Evolutionary conservation across 805 yeast genomes (phyloP).

Genomic region (Wickerhamiella lipophila): DNA sequence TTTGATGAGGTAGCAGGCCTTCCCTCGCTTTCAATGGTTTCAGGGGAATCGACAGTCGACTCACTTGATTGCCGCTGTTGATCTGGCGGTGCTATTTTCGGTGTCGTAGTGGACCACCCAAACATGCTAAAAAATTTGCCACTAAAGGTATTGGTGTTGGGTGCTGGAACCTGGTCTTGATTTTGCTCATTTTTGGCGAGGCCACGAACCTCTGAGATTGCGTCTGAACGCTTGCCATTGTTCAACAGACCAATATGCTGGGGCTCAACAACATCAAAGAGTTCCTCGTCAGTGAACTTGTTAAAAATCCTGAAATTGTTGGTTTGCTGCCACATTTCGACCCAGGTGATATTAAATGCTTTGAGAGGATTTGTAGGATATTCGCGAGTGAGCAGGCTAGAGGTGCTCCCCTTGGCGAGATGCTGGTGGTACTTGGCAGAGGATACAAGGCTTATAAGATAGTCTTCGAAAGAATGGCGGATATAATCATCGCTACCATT

Average conservation of each 20-base stretch:
- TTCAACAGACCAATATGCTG: conserved; percentile 13
- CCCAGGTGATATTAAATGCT: conserved; percentile 36
- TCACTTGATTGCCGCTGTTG: not conserved
- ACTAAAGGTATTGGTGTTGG: not conserved
- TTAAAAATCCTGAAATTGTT: conserved; percentile 45
- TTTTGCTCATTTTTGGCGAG: not conserved
- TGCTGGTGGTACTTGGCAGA: conserved; percentile 59
- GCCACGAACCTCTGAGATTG: conserved; percentile 11
- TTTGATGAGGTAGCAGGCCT: not conserved
- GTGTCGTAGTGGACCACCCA: not conserved
- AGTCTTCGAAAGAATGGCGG: conserved; percentile 80
- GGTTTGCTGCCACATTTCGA: conserved; percentile 42
- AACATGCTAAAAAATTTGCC: conserved; percentile 4
- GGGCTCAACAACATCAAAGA: conserved; percentile 50
- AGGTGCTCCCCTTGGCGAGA: conserved; percentile 32
- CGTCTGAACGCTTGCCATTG: conserved; percentile 11
- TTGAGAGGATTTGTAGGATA: conserved; percentile 30
- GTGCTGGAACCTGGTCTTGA: not conserved
- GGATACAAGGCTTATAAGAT: conserved; percentile 61
- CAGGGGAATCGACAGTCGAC: not conserved
- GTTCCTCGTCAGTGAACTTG: conserved; percentile 49
- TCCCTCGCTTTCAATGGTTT: not conserved
- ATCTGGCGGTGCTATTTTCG: no score
- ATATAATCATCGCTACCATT: conserved; percentile 79
- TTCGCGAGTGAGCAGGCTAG: conserved; percentile 22